Evolutionary conservation across 192 early-diverging fungal genomes (phyloP).

Genomic region (Coemansia biformis): DNA sequence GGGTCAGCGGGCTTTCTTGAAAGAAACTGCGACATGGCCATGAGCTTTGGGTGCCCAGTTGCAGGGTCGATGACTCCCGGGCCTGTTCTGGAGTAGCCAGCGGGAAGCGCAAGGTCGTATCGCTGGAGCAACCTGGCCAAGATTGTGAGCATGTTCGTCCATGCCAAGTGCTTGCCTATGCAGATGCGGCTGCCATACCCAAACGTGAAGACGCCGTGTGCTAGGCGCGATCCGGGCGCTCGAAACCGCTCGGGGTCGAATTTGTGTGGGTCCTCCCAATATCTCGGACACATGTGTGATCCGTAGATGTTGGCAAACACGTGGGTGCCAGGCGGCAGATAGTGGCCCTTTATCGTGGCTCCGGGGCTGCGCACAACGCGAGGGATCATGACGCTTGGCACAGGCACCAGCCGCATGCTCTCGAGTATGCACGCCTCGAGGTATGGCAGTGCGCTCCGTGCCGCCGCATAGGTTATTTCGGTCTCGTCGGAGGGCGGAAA

Average conservation of each 20-base stretch:
- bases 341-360: constrained; percentile 11
- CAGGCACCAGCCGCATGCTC: constrained; percentile 22
- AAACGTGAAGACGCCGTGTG: constrained; percentile 35
- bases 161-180: constrained; percentile 30
- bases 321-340: constrained; percentile 14
- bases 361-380: constrained; percentile 4
- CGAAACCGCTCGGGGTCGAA: constrained; percentile 22
- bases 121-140: constrained; percentile 24
- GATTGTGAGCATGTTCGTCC: constrained; percentile 25
- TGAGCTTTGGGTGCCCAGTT: constrained; percentile 9
- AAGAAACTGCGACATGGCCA: constrained; percentile 19
- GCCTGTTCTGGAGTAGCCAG: constrained; percentile 5
- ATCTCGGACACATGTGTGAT: constrained; percentile 6
- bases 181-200: constrained; percentile 27
- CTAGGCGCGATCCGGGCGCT: background rate
- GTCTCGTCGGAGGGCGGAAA: background rate
- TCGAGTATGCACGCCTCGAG: constrained; percentile 35
- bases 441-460: constrained; percentile 5
- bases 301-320: constrained; percentile 21
- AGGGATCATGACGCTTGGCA: constrained; percentile 21
- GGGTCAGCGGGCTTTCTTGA: constrained; percentile 17
- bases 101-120: constrained; percentile 16
- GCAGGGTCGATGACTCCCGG: constrained; percentile 8
- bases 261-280: constrained; percentile 14
- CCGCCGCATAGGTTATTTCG: constrained; percentile 1